Evolutionary conservation across 2,329 filamentous ascomycete species (phyloP).

Genomic region (Colletotrichum chrysophilum): DNA sequence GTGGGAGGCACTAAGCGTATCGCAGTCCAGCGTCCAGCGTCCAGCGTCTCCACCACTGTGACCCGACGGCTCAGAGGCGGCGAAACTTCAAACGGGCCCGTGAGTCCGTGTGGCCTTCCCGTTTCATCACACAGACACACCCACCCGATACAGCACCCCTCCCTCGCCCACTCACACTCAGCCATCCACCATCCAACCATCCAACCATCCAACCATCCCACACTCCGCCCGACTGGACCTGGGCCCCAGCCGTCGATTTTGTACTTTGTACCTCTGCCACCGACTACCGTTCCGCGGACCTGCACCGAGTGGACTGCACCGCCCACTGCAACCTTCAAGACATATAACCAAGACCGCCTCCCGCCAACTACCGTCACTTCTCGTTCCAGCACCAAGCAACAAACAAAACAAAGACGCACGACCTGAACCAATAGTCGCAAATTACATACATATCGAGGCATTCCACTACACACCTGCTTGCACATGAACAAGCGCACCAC

Average conservation of each 20-base stretch:
- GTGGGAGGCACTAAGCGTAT: neutral
- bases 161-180: neutral
- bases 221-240: slow-evolving; percentile 8
- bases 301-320: neutral
- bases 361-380: neutral
- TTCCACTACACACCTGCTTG: neutral
- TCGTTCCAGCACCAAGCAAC: neutral
- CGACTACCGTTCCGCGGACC: neutral
- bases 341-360: slow-evolving; percentile 22
- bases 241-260: neutral
- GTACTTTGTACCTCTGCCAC: neutral
- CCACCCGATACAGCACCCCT: neutral
- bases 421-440: neutral
- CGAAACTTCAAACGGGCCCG: slow-evolving; percentile 21
- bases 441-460: neutral
- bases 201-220: slow-evolving; percentile 10
- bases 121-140: slow-evolving; percentile 22
- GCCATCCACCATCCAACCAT: slow-evolving; percentile 14
- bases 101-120: slow-evolving; percentile 21
- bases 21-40: neutral
- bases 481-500: neutral
- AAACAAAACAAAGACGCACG: slow-evolving; percentile 10
- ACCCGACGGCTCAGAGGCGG: slow-evolving; percentile 3
- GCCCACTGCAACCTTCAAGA: neutral
- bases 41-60: neutral